These are phyloP conservation scores for Ceratocystis colombiana DNA, from an alignment of 2,329 filamentous ascomycete species.

Conservation along the genomic window DNA sequence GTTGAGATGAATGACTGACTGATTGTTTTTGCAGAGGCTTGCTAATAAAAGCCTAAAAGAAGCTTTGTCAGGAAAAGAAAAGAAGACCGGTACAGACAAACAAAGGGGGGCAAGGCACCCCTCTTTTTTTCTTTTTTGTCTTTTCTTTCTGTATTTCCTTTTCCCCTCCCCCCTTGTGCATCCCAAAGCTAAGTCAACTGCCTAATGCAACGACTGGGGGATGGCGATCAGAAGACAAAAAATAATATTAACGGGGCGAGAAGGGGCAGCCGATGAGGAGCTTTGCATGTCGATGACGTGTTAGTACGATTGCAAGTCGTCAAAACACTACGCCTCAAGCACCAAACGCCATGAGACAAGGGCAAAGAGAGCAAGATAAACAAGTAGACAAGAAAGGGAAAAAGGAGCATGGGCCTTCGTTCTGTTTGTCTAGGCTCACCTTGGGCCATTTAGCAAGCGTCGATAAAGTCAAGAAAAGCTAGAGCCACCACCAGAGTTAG, in stretches of 20 bases:
- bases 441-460: neutral
- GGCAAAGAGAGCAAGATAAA: neutral
- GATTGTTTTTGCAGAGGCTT: neutral
- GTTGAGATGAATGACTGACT: neutral
- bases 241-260: neutral
- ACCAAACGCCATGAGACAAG: neutral
- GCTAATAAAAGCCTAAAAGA: neutral
- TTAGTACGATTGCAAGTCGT: neutral
- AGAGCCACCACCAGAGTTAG: too few species aligned
- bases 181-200: neutral
- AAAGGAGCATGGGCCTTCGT: conserved; percentile 12
- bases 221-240: neutral
- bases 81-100: neutral
- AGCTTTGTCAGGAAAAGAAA: neutral
- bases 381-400: conserved; percentile 4
- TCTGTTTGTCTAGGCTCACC: neutral
- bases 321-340: neutral
- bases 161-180: neutral
- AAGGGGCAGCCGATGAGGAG: neutral
- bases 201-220: neutral
- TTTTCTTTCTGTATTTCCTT: neutral
- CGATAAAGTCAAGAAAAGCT: neutral
- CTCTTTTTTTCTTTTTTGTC: neutral
- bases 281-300: neutral
- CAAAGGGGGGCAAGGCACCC: neutral